Evolutionary conservation across 2,329 filamentous ascomycete species (phyloP).

Genomic region (Colletotrichum spaethianum): DNA sequence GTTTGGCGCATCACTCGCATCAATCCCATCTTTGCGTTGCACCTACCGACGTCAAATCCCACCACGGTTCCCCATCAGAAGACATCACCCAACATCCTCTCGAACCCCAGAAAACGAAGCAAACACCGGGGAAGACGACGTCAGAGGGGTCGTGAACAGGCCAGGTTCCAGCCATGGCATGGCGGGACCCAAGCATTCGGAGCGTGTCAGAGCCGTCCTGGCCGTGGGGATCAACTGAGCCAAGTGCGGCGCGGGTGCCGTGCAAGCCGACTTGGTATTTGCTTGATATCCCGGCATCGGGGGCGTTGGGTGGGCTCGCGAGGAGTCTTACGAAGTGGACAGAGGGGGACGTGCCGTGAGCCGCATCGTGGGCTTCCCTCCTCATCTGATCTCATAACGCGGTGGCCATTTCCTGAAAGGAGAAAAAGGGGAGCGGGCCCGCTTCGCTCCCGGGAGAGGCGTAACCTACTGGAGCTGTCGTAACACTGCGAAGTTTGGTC

Average conservation of each 20-base stretch:
- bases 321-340: background rate
- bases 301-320: background rate
- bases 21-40: background rate
- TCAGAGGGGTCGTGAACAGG: background rate
- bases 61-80: slow-evolving; percentile 9
- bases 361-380: slow-evolving; percentile 10
- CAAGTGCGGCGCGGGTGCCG: slow-evolving; percentile 32
- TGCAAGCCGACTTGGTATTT: slow-evolving; percentile 22
- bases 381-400: slow-evolving; percentile 31
- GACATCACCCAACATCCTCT: slow-evolving; percentile 21
- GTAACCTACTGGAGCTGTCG: background rate
- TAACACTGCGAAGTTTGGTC: background rate
- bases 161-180: background rate
- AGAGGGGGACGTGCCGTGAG: slow-evolving; percentile 5
- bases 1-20: background rate
- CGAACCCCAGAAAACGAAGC: background rate
- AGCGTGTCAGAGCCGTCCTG: background rate
- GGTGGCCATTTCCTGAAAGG: slow-evolving; percentile 25
- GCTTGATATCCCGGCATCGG: background rate
- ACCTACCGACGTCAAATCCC: slow-evolving; percentile 31
- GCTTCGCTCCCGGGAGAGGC: background rate
- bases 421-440: background rate
- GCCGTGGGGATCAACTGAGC: background rate
- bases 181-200: background rate
- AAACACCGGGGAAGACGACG: background rate